Evolutionary conservation across 208 protist genomes (phyloP).

Genomic region (Blechomonas ayalai): DNA sequence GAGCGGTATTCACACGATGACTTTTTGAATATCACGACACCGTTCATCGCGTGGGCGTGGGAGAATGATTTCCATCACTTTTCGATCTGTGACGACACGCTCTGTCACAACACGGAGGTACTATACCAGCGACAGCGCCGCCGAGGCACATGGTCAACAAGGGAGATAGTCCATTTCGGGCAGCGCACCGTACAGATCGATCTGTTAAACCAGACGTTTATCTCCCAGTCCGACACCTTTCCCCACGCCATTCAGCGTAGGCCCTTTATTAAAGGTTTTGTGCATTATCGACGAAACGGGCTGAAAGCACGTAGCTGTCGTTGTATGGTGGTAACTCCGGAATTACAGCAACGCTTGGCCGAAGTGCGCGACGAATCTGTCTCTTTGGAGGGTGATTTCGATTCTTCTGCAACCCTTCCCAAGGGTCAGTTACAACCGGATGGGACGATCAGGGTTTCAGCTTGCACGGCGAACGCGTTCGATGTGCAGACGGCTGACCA

Average conservation of each 20-base stretch:
- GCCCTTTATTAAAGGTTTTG: slow-evolving; percentile 3
- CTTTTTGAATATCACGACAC: slow-evolving; percentile 44
- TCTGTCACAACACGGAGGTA: slow-evolving; percentile 42
- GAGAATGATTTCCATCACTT: slow-evolving; percentile 84
- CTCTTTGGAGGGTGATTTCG: too few relatives aligned
- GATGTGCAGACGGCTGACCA: too few relatives aligned
- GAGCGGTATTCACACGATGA: slow-evolving; percentile 22
- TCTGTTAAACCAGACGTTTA: slow-evolving; percentile 3
- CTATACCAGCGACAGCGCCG: slow-evolving; percentile 46
- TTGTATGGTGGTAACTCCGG: too few relatives aligned
- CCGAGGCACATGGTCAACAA: slow-evolving; percentile 4
- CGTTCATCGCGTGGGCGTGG: slow-evolving; percentile 64
- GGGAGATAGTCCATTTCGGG: background rate
- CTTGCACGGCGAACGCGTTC: too few relatives aligned
- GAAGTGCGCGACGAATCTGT: too few relatives aligned
- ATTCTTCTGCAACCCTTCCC: too few relatives aligned
- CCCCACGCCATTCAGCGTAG: slow-evolving; percentile 2
- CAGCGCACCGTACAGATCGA: slow-evolving; percentile 11
- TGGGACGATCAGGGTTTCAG: too few relatives aligned
- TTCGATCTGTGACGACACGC: slow-evolving; percentile 41
- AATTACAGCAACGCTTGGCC: too few relatives aligned
- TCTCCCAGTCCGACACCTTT: background rate
- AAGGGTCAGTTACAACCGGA: too few relatives aligned
- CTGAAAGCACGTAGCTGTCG: too few relatives aligned
- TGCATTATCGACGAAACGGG: slow-evolving; percentile 5